These are phyloP conservation scores for Hansfordia pulvinata DNA, from an alignment of 2,329 filamentous ascomycete genomes.

Conservation along the genomic window DNA sequence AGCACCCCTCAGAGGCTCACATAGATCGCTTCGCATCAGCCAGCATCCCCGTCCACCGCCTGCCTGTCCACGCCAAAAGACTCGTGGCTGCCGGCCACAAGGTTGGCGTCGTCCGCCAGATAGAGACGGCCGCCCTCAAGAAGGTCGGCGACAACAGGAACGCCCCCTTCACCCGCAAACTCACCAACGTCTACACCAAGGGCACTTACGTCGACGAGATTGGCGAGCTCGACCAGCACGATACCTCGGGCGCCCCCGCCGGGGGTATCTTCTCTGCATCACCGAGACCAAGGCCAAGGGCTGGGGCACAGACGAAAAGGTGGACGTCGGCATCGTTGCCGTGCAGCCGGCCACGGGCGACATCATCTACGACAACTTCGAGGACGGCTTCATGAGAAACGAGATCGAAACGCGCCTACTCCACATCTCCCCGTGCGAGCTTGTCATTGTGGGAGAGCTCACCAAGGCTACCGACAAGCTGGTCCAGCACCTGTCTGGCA, in stretches of 20 bases:
- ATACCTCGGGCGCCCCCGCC: slow-evolving; percentile 34
- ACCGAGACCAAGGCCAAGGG: slow-evolving; percentile 71
- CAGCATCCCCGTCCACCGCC: slow-evolving; percentile 82
- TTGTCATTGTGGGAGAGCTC: slow-evolving; percentile 81
- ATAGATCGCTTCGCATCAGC: slow-evolving; percentile 86
- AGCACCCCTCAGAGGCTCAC: slow-evolving; percentile 87
- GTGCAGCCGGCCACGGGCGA: slow-evolving; percentile 94
- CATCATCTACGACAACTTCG: slow-evolving; percentile 89
- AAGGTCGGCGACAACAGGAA: slow-evolving; percentile 92
- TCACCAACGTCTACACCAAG: slow-evolving; percentile 96
- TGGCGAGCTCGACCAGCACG: slow-evolving; percentile 55
- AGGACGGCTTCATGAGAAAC: slow-evolving; percentile 93
- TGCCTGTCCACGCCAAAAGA: slow-evolving; percentile 88
- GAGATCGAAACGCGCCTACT: slow-evolving; percentile 92
- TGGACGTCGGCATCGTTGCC: slow-evolving; percentile 80
- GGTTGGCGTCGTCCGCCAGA: slow-evolving; percentile 85
- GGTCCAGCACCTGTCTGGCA: slow-evolving; percentile 77
- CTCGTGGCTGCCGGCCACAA: slow-evolving; percentile 89
- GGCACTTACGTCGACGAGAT: slow-evolving; percentile 94
- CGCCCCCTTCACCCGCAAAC: slow-evolving; percentile 77
- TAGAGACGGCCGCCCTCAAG: slow-evolving; percentile 91
- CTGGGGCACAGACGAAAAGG: slow-evolving; percentile 81
- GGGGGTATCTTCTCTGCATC: slow-evolving; percentile 87
- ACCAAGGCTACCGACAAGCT: slow-evolving; percentile 89
- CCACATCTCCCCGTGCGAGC: slow-evolving; percentile 91